Percentiles rank a stretch among this genome's conserved stretches.
These are phyloP conservation scores for Geotrichum cucujoidarum DNA, from an alignment of 1,139 yeast genomes.

Conservation along the genomic window DNA sequence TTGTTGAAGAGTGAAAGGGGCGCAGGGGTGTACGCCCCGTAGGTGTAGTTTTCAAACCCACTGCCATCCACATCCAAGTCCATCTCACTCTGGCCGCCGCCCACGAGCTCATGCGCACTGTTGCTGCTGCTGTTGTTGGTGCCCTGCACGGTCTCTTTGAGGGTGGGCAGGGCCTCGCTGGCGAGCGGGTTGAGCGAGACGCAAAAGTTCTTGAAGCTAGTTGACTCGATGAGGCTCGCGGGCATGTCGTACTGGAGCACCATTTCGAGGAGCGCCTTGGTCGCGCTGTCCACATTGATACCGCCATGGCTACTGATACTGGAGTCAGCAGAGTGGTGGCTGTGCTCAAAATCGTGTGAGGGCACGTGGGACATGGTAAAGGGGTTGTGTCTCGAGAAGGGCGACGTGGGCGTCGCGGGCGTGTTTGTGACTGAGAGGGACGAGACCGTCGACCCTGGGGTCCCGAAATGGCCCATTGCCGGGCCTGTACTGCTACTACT, in stretches of 20 bases:
- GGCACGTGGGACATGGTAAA: background rate
- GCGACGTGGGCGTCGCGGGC: background rate
- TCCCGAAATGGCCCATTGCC: too few species aligned
- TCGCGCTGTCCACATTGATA: slow-evolving; percentile 14
- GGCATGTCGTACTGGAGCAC: slow-evolving; percentile 11
- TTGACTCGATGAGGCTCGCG: slow-evolving; percentile 4
- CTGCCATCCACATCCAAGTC: too few species aligned
- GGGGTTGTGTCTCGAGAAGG: background rate
- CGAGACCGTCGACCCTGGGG: too few species aligned
- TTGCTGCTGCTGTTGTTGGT: background rate
- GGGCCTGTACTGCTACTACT: too few species aligned
- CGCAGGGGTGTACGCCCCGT: too few species aligned
- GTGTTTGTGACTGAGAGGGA: background rate
- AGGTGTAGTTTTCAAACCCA: too few species aligned
- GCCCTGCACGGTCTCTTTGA: slow-evolving; percentile 6
- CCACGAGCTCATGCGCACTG: too few species aligned
- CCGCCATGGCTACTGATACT: background rate
- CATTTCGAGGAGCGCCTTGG: slow-evolving; percentile 12
- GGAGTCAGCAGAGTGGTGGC: background rate
- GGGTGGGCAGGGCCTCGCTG: slow-evolving; percentile 8
- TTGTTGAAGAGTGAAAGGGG: too few species aligned
- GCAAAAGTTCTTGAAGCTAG: slow-evolving; percentile 11
- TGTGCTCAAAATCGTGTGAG: background rate
- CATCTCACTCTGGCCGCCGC: too few species aligned
- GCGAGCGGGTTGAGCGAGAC: slow-evolving; percentile 13